These are phyloP conservation scores for Plasmodium cynomolgi DNA, from an alignment of 169 alveolate genomes.

Conservation along the genomic window DNA sequence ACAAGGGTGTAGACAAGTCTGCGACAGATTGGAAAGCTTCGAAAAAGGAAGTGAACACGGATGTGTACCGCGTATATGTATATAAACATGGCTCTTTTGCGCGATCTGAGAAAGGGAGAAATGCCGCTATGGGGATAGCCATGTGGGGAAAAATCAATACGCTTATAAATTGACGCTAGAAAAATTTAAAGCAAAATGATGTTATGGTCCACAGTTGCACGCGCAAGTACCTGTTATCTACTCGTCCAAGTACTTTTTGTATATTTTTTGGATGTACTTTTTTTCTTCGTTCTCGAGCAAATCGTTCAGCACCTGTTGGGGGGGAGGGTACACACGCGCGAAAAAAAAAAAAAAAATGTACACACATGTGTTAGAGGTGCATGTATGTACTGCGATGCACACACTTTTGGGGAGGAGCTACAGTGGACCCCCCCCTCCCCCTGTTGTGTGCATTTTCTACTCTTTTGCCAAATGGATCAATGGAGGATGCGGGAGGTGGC, in stretches of 20 bases:
- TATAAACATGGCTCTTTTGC: neutral
- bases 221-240: neutral
- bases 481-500: neutral
- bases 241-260: slow-evolving; percentile 55
- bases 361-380: neutral
- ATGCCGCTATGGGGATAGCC: neutral
- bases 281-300: slow-evolving; percentile 66
- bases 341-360: neutral
- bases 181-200: neutral
- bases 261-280: slow-evolving; percentile 31
- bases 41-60: neutral
- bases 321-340: neutral
- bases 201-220: neutral
- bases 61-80: neutral
- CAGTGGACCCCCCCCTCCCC: neutral
- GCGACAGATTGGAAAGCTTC: neutral
- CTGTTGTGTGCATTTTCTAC: neutral
- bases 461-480: no score
- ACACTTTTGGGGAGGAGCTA: neutral
- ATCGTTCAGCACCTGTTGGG: slow-evolving; percentile 50
- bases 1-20: neutral
- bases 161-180: neutral
- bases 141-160: neutral
- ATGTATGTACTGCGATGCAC: neutral
- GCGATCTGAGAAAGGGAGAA: neutral